Evolutionary conservation across 768 basidiomycete genomes (phyloP).

Genomic region (Lepiota venenata): DNA sequence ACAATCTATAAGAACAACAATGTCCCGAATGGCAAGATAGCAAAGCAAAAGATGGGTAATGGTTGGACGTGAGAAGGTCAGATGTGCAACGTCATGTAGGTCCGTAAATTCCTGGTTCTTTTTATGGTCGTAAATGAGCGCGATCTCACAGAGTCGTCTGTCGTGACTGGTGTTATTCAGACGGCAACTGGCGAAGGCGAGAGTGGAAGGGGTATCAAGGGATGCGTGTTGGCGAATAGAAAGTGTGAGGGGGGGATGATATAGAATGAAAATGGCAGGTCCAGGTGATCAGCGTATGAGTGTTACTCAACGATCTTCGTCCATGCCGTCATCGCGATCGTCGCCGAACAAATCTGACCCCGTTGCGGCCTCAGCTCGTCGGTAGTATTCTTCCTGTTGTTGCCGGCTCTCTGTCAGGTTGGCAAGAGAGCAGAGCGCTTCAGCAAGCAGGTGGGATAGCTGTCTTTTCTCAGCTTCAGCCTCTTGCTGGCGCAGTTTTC

Average conservation of each 20-base stretch:
- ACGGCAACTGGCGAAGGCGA: too few species aligned
- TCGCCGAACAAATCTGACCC: neutral
- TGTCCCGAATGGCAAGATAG: neutral
- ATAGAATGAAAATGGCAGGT: neutral
- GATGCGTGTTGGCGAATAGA: neutral
- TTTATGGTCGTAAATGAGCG: too few species aligned
- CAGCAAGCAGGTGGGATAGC: slow-evolving; percentile 2
- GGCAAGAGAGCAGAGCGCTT: slow-evolving; percentile 6
- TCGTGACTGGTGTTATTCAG: too few species aligned
- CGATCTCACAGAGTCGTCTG: too few species aligned
- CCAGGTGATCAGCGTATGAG: too few species aligned
- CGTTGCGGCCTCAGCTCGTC: slow-evolving; percentile 5
- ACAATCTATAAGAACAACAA: neutral
- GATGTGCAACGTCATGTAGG: neutral
- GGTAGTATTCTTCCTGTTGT: slow-evolving; percentile 6
- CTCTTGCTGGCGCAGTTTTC: neutral
- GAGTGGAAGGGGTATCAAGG: neutral
- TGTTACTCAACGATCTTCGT: slow-evolving; percentile 1
- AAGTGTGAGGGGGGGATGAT: neutral
- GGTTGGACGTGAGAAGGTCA: neutral
- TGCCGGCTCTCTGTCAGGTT: slow-evolving; percentile 7
- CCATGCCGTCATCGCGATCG: neutral
- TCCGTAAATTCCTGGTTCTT: neutral
- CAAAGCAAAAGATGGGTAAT: neutral
- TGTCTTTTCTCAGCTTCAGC: slow-evolving; percentile 4